Evolutionary conservation across 78 protist species (phyloP), one percentile per base, ranked within the genome.

Genomic region (Dictyostelium firmibasis): DNA sequence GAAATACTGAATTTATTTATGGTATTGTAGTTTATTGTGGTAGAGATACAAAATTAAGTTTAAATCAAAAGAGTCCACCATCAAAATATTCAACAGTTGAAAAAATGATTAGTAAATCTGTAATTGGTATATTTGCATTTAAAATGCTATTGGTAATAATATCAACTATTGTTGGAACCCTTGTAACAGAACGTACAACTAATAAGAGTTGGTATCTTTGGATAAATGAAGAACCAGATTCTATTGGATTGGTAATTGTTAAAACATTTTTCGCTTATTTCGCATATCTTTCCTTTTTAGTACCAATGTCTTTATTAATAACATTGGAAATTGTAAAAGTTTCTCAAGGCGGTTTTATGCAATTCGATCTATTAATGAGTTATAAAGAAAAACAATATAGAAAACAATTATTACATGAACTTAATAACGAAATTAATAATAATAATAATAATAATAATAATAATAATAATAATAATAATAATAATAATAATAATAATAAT

Each of bases 11-110:
- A 18, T 93, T 8, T 33, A 33, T 82, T 14, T 85, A 85, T 85
- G 96, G 96, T 31, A 57, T 84, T 13, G 85, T 93, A n/a, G 84
- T 94, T 10, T 94, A 89, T 53, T 53, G 89, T 47, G 97, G 97
- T n/a, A 25, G 16, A 13, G 87, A 94, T 60, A 88, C 93, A 5
- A 31, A 86, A 44, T 67, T 60, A 18, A 35, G 77, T 41, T 64
- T 85, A n/a, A 92, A 70, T n/a, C 83, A 82, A 43, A 92, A 60
- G 72, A 70, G 47, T 18, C 83, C 84, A 36, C 96, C 96, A 20
- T 84, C 93, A 44, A 86, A 64, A 38, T 38, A 33, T 36, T 85
- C 96, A 75, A 57, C 20, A 36, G 29, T 35, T 82, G 93, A 84
- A n/a, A 86, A 86, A 31, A 47, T 31, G 29, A 27, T 86, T 18